Evolutionary conservation across 176 grass and related monocot genomes (phyloP).

Genomic region (Eleusine coracana): DNA sequence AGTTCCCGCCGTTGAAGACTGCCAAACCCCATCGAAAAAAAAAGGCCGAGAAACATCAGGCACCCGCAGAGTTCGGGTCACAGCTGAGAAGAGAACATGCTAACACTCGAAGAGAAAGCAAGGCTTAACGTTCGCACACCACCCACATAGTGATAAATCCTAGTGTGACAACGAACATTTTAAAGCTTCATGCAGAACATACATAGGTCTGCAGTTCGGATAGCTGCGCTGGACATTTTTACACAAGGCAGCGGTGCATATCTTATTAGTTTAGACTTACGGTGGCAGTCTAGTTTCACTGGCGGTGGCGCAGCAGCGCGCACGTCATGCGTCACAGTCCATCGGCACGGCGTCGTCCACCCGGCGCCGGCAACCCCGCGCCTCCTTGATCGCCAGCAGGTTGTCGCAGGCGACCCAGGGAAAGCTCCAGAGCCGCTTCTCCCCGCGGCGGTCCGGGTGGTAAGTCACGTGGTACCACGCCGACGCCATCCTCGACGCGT

Average conservation of each 20-base stretch:
- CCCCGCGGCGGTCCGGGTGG: conserved; percentile 49
- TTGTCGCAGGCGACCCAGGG: conserved; percentile 70
- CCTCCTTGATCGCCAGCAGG: conserved; percentile 65
- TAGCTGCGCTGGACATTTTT: background rate
- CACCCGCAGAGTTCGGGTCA: background rate
- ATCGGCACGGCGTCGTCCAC: background rate
- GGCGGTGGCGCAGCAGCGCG: background rate
- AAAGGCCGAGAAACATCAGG: background rate
- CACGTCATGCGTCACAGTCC: conserved; percentile 26
- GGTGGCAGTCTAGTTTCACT: background rate
- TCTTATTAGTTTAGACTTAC: background rate
- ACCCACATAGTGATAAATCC: background rate
- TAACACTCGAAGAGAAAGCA: background rate
- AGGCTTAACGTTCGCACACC: background rate
- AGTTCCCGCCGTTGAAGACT: background rate
- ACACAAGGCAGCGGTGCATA: background rate
- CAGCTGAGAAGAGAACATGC: background rate
- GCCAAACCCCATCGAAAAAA: background rate
- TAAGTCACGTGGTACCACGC: conserved; percentile 90
- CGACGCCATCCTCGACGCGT: conserved; percentile 65
- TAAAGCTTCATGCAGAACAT: background rate
- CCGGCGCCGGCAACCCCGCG: conserved; percentile 34
- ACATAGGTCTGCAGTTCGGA: background rate
- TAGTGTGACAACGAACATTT: background rate
- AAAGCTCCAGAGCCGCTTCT: conserved; percentile 72